Percentiles rank a stretch among this genome's conserved stretches.
Evolutionary conservation across 176 grass and related monocot genomes (phyloP).

Genomic region (Carex littledalei): DNA sequence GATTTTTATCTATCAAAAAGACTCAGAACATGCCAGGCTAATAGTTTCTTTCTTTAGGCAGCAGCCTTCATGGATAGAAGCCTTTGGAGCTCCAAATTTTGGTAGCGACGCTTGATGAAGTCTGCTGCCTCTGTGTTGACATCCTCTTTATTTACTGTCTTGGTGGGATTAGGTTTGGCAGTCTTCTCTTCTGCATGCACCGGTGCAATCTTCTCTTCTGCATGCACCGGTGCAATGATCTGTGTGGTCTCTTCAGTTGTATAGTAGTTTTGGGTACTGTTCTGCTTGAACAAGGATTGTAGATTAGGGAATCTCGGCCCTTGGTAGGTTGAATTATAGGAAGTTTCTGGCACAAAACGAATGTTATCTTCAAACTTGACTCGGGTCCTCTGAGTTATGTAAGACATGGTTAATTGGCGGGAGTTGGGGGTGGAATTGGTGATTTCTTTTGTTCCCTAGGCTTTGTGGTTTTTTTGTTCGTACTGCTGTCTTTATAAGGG

Average conservation of each 20-base stretch:
- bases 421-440: neutral
- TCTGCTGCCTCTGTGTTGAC: conserved; percentile 46
- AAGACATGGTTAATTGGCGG: neutral
- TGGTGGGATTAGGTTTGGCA: neutral
- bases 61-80: conserved; percentile 51
- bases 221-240: neutral
- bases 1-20: neutral
- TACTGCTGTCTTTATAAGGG: neutral
- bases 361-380: conserved; percentile 24
- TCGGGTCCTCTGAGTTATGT: neutral
- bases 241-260: neutral
- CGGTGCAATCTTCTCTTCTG: neutral
- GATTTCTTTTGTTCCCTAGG: neutral
- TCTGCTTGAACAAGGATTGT: conserved; percentile 18
- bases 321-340: neutral
- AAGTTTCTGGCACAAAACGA: neutral
- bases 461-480: neutral
- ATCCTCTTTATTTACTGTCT: conserved; percentile 20
- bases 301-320: conserved; percentile 22
- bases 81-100: conserved; percentile 52
- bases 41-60: conserved; percentile 27
- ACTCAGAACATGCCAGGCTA: neutral
- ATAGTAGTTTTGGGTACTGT: neutral
- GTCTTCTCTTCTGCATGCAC: neutral
- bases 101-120: conserved; percentile 53